Base-by-base conservation (phyloP, 257 asterid species). In the Ajuga chamaepitys region DNA sequence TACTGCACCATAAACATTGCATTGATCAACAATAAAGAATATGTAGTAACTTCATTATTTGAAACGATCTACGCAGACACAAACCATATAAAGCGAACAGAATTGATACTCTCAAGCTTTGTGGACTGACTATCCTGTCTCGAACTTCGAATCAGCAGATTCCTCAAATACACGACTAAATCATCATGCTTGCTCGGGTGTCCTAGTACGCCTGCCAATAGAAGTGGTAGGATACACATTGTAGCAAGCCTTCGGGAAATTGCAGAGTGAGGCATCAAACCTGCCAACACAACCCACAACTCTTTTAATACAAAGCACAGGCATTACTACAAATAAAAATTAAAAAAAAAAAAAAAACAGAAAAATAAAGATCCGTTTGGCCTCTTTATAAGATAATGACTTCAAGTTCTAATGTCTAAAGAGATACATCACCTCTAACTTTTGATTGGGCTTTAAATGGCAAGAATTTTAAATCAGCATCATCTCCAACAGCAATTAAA, bases 151-250 rank as follows among this genome's bases (percentile, higher is more conserved):
- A 86, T 73, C 83, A 94, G 81, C 64, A 82, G 62, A 72, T 74
- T 82, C 80, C 90, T 94, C 80, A 94, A 69, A 78, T 90, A 88
- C 75, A 76, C 82, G 3, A 81, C 74, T 75, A 94, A 81, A 50
- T 80, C 73, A 16, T 85, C 88, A 34, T 58, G 91, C 88, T 82
- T 88, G 84, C 82, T 78, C 16, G 88, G 86, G 71, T 79, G 80
- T 58, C 99, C 99, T 69, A 94, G 78, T 65, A 94, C 86, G 72
- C 99, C 99, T n/a, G 96, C 96, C 76, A 94, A 80, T 65, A 94
- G 86, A 78, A 94, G 90, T 42, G 99, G 99, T 22, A 94, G 86
- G 74, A 86, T 85, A 69, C 97, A 81, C 80, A 88, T 79, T 20
- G 85, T 69, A 46, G 97, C 95, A 67, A 94, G 84, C 71, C 88